phyloP scores from a whole-genome alignment of 2,329 filamentous ascomycete species.

The Penicillium fuscoglaucum region DNA sequence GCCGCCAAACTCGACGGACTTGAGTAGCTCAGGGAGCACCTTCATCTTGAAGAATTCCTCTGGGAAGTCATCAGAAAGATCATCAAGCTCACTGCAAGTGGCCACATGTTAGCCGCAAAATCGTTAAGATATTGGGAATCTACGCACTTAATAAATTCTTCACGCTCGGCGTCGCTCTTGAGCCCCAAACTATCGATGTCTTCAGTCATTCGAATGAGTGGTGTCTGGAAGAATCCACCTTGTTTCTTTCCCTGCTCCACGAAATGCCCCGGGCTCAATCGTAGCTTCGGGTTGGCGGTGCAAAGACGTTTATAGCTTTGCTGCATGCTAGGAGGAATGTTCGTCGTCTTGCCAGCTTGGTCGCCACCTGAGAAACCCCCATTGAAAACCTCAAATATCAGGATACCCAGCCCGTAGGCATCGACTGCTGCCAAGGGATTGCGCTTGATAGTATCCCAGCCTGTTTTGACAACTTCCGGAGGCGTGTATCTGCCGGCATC shows the following conservation, averaged over 20 bases:
- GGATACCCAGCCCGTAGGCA: conserved; percentile 78
- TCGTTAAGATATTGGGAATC: background rate
- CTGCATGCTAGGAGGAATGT: conserved; percentile 84
- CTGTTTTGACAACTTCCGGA: conserved; percentile 78
- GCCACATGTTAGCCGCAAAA: conserved; percentile 22
- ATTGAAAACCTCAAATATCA: conserved; percentile 91
- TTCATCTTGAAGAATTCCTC: conserved; percentile 99
- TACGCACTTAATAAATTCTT: conserved; percentile 72
- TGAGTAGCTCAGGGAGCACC: conserved; percentile 90
- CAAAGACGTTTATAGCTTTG: conserved; percentile 86
- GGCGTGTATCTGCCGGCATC: conserved; percentile 82
- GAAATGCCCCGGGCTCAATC: conserved; percentile 81
- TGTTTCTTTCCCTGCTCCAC: conserved; percentile 81
- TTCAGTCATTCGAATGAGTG: conserved; percentile 87
- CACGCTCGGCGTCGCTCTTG: conserved; percentile 79
- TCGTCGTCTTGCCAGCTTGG: conserved; percentile 81
- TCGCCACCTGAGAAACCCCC: conserved; percentile 74
- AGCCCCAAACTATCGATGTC: conserved; percentile 90
- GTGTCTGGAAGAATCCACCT: conserved; percentile 88
- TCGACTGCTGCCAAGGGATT: conserved; percentile 80
- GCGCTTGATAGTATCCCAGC: conserved; percentile 90
- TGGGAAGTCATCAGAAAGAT: conserved; percentile 88
- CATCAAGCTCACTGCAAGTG: conserved; percentile 66
- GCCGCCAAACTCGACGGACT: conserved; percentile 97
- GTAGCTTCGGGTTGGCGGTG: conserved; percentile 83